Evolutionary conservation across 805 yeast genomes (phyloP), one percentile per base, ranked within the genome.

Genomic region (Suhomyces xylopsoci): DNA sequence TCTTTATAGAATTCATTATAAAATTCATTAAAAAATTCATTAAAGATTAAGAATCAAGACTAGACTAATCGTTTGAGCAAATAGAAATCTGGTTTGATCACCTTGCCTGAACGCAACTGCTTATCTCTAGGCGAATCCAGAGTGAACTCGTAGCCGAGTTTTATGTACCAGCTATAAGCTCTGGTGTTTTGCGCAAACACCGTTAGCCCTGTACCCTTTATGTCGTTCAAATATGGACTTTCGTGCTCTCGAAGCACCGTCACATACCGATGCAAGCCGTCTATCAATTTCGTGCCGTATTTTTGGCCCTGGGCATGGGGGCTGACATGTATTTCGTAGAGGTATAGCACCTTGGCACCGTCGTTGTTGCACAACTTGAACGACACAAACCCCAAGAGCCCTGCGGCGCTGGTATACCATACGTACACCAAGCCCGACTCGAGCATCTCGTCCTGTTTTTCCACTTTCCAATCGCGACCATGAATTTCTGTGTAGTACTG

Each of bases 241-340:
- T 17, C 19, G 45, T 22, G 28, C 19, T 25, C 28, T 26, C 36
- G 40, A 10, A 52, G 26, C 15, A 34, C 20, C 9, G 26, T 2
- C 2, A 74, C 69, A 4, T 77, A 52, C 0, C 46, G 12, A 47
- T 79, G 80, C 32, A 81, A 68, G 0, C 52, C 15, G 0, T 38
- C 25, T 52, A 83, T 64, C n/a, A 82, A 55, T 9, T 15, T 15
- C 0, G 73, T 46, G 0, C 88, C 88, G 0, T 77, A 25, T 7
- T 65, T 58, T 2, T 45, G 36, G 1, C 67, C 65, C 47, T 81
- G 80, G 51, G 55, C 70, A 9, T 47, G 14, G 1, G 70, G 68
- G 1, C 52, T 28, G 0, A 83, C 63, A 51, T 84, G 88, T 36
- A 84, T 78, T 60, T 84, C 88, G 57, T 81, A 84, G 8, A 84